Base-by-base conservation (phyloP, 2,329 filamentous ascomycete genomes). In the Colletotrichum musae region DNA sequence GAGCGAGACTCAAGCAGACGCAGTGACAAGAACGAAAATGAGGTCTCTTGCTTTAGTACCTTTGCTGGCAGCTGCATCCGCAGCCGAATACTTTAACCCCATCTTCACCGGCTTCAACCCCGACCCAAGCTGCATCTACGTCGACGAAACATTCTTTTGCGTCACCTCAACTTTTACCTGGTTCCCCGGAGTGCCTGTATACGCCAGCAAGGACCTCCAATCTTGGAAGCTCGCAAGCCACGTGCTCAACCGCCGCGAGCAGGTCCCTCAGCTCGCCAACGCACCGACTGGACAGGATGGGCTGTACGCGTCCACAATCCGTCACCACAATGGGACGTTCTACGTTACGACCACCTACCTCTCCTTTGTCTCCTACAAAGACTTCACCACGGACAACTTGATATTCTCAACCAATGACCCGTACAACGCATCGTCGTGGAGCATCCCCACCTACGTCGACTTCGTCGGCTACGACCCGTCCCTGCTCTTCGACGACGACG, bases 101-200 rank as follows among this genome's bases (percentile, higher is more conserved):
- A 75, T 78, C 28, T 70, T 78, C 15, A 73, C 77, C 13, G 77
- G 77, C 3, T 79, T 75, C 64, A 61, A 73, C 7, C 75, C 77
- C 18, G 77, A 80, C 58, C 76, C 77, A 1, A 77, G 75, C 18
- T 62, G 74, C 26, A 71, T 75, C 5, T 67, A 70, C n/a, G 74
- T 78, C n/a, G 72, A 76, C 12, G 74, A 73, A 3, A 75, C 71
- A 3, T 79, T 75, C 71, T 78, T 75, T 66, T 72, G 76, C 53
- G 84, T 89, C 71, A 87, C 87, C 74, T 87, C 88, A 2, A 85
- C 87, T n/a, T 88, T 89, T 72, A 89, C 89, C 73, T 83, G 88
- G 9, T 89, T 90, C 72, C 82, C 88, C 0, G 87, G 88, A 21
- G 78, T 83, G 0, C 84, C 86, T 57, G 77, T 77, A 28, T 78